Percentiles rank a stretch among this genome's conserved stretches.
Conservation (phyloP, 140 eudicot genomes). For the Bidens hawaiensis region DNA sequence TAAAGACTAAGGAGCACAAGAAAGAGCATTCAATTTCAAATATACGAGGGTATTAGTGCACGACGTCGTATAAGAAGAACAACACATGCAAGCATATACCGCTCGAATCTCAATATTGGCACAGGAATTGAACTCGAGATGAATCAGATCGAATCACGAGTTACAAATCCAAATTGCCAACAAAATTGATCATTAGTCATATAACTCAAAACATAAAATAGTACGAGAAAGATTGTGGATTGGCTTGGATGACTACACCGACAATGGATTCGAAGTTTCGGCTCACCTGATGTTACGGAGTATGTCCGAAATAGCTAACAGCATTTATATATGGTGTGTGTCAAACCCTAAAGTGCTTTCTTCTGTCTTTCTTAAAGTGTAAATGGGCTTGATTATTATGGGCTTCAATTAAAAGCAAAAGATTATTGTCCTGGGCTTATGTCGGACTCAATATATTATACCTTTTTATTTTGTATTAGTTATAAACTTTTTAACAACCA, state of each 20-base stretch:
- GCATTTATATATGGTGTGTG: not conserved
- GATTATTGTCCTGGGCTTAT: not conserved
- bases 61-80: conserved; percentile 7
- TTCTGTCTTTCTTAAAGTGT: no score
- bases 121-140: conserved; percentile 16
- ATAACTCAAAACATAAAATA: no score
- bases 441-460: no score
- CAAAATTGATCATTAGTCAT: not conserved
- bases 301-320: not conserved
- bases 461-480: no score
- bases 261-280: not conserved
- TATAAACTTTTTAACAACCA: no score
- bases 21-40: not conserved
- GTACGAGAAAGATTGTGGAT: not conserved
- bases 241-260: no score
- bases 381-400: not conserved
- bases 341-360: not conserved
- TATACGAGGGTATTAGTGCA: conserved; percentile 34
- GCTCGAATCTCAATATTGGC: conserved; percentile 23
- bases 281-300: not conserved
- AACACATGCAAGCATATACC: conserved; percentile 33
- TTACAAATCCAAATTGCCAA: conserved; percentile 7
- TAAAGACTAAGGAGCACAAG: no score
- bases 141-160: conserved; percentile 29
- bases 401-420: no score